Conservation (phyloP, 192 early-diverging fungal species). For the Coemansia sp. region DNA sequence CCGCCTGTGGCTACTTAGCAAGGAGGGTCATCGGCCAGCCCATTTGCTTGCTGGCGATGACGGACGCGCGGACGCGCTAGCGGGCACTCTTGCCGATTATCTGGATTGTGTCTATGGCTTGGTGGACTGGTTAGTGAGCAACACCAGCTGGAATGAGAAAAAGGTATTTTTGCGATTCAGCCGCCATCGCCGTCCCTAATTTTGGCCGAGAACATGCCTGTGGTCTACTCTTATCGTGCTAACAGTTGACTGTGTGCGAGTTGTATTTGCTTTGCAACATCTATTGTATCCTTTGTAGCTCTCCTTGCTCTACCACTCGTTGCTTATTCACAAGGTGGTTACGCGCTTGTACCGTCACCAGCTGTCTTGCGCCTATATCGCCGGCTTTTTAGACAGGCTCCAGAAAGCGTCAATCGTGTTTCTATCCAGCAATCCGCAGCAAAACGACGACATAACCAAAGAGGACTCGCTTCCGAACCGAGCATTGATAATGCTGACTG, state of each 20-base stretch:
- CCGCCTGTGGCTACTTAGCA: slow-evolving; percentile 34
- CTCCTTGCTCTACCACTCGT: slow-evolving; percentile 27
- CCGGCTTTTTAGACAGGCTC: slow-evolving; percentile 19
- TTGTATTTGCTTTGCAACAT: no score
- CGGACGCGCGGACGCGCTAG: not conserved
- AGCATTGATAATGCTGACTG: slow-evolving; percentile 27
- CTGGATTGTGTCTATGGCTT: slow-evolving; percentile 18
- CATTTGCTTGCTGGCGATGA: slow-evolving; percentile 5
- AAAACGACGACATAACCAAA: slow-evolving; percentile 8
- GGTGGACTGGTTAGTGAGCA: slow-evolving; percentile 22
- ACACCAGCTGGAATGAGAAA: slow-evolving; percentile 23
- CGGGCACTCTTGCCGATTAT: slow-evolving; percentile 10
- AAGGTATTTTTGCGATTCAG: no score
- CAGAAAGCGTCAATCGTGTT: slow-evolving; percentile 13
- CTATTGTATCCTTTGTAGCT: slow-evolving; percentile 9
- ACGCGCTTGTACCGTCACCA: slow-evolving; percentile 22
- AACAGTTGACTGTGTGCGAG: no score
- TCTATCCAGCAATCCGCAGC: slow-evolving; percentile 5
- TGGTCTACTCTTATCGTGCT: no score
- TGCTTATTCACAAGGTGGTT: slow-evolving; percentile 26
- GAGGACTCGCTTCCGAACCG: slow-evolving; percentile 23
- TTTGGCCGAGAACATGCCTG: no score
- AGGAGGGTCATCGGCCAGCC: slow-evolving; percentile 33
- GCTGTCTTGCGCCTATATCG: not conserved
- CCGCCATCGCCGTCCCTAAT: no score